Base-by-base conservation (phyloP, 2,329 filamentous ascomycete genomes). In the Acrodontium crateriforme region DNA sequence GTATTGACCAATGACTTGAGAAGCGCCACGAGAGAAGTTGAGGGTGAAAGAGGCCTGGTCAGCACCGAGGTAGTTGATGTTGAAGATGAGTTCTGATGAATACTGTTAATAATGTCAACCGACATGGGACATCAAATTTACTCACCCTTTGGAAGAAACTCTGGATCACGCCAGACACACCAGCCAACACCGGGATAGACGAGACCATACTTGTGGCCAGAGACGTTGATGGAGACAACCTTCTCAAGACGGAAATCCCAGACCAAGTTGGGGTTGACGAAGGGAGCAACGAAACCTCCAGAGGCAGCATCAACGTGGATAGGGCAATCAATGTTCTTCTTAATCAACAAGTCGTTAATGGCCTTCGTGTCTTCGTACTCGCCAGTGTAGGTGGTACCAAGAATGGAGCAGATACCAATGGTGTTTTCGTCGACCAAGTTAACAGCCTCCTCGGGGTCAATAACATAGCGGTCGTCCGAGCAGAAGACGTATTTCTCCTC, bases 61-160 rank as follows among this genome's bases (percentile, higher is more conserved):
- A 8, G 87, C 85, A 27, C 87, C 87, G 5, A 94, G 77, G 60
- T 95, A 95, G 68, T 94, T 94, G 69, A 95, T 94, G 67, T 93
- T 94, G 71, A 95, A 95, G 46, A 95, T 83, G 13, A 94, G 74
- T 48, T 94, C 85, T 52, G 36, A 5, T 25, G 12, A 4, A 14
- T 9, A 25, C 3, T 24, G 27, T 29, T 11, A 29, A 21, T 24
- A 12, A 5, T 29, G 13, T 6, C 10, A 22, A 20, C 14, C 20
- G 10, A 8, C 16, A n/a, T n/a, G n/a, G n/a, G n/a, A 10, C 13
- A 2, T 18, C 5, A 6, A 6, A 9, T 4, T 4, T 12, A 33
- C 33, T 32, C 29, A 50, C 47, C 47, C 50, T 87, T 69, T 6
- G 87, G 87, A 3, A 93, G 69, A 57, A 67, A 89, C 53, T 89